Conservation (phyloP, 805 yeast species). For the Kodamaea kaohsiungensis region DNA sequence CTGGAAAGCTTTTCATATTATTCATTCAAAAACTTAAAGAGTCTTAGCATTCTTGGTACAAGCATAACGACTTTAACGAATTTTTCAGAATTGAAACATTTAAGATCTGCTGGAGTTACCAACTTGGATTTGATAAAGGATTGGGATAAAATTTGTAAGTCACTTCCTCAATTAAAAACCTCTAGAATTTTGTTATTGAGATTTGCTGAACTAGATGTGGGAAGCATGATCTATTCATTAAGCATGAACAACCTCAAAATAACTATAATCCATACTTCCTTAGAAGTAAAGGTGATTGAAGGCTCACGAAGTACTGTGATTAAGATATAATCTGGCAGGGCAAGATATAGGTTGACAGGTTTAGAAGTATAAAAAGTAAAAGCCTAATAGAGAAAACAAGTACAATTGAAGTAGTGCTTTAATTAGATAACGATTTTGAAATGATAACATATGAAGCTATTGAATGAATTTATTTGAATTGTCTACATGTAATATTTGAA, state of each 20-base stretch:
- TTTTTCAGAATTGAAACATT: background rate
- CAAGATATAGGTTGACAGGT: too few species aligned
- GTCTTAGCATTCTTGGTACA: background rate
- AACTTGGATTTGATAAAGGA: background rate
- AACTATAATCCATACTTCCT: background rate
- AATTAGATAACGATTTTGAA: too few species aligned
- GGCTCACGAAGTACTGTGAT: background rate
- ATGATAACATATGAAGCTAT: too few species aligned
- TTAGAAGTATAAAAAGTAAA: too few species aligned
- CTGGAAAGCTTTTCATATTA: background rate
- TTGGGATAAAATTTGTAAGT: background rate
- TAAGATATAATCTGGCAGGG: background rate
- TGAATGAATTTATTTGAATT: too few species aligned
- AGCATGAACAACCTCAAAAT: background rate
- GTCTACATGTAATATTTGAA: too few species aligned
- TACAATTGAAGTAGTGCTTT: too few species aligned
- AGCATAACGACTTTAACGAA: background rate
- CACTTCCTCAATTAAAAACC: background rate
- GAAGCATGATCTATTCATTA: background rate
- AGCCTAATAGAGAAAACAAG: too few species aligned
- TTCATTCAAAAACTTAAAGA: background rate
- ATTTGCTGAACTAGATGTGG: background rate
- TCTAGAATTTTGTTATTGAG: background rate
- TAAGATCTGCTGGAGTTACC: background rate
- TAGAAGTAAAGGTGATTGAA: background rate